Conservation (phyloP, 441 rosid species). For the Brassica balearica region DNA sequence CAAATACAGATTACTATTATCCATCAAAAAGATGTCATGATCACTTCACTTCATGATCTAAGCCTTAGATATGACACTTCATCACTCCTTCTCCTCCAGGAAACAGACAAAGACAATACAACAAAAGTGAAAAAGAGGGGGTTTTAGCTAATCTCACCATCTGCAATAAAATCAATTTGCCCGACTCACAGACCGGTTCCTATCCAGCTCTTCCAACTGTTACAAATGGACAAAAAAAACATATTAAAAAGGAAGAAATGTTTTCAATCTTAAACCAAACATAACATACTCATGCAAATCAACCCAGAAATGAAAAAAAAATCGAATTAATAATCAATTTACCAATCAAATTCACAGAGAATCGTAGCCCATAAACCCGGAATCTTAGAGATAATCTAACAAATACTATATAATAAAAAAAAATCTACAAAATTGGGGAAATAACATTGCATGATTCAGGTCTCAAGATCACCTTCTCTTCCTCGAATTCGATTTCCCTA, state of each 20-base stretch:
- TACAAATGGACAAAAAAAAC: slow-evolving; percentile 20
- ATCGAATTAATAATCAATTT: not conserved
- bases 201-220: slow-evolving; percentile 36
- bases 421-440: slow-evolving; percentile 26
- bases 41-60: slow-evolving; percentile 17
- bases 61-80: slow-evolving; percentile 7
- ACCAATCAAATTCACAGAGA: slow-evolving; percentile 28
- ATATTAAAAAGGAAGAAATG: slow-evolving; percentile 4
- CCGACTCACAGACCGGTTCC: slow-evolving; percentile 1
- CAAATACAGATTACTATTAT: not conserved
- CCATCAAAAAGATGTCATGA: not conserved
- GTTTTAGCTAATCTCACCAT: slow-evolving; percentile 37
- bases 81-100: slow-evolving; percentile 4
- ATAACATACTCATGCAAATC: not conserved
- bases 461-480: slow-evolving; percentile 47
- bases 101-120: not conserved
- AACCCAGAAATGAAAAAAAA: not conserved
- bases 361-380: slow-evolving; percentile 37
- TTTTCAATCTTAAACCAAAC: slow-evolving; percentile 18
- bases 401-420: not conserved
- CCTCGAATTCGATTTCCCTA: slow-evolving; percentile 49
- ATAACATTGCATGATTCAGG: slow-evolving; percentile 54
- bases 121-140: slow-evolving; percentile 7
- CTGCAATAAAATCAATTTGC: slow-evolving; percentile 13
- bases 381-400: slow-evolving; percentile 34